These are phyloP conservation scores for Cenchrus fungigraminus DNA, from an alignment of 176 grass and related monocot species.

Conservation along the genomic window DNA sequence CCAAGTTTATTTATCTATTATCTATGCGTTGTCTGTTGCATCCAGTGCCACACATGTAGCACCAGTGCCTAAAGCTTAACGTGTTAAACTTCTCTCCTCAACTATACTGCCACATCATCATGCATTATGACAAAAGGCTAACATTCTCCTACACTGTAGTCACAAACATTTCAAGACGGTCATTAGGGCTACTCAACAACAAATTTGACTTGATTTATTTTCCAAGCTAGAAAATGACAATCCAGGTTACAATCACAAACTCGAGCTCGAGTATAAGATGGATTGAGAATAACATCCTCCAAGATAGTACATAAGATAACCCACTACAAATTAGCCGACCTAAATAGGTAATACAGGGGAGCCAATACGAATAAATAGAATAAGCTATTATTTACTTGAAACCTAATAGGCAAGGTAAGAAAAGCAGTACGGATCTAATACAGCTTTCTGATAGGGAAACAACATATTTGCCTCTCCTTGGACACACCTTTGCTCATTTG, in stretches of 20 bases:
- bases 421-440: not conserved
- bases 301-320: not conserved
- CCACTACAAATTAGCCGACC: not conserved
- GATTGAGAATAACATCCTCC: not conserved
- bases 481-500: constrained; percentile 19
- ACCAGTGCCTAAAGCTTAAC: no score
- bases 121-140: no score
- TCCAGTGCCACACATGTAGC: no score
- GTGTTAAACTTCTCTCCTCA: no score
- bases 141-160: no score
- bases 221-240: constrained; percentile 40
- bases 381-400: constrained; percentile 47
- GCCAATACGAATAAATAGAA: constrained; percentile 23
- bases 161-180: no score
- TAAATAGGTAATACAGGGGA: not conserved
- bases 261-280: not conserved
- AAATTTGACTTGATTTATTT: not conserved
- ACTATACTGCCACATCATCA: no score
- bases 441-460: constrained; percentile 52
- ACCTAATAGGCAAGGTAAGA: not conserved
- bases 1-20: no score
- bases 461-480: constrained; percentile 50
- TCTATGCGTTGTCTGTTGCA: no score
- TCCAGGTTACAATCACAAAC: constrained; percentile 7
- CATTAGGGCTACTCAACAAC: not conserved